A percentile compares a stretch with the other conserved stretches of the same genome.
Evolutionary conservation across 805 yeast genomes (phyloP).

Genomic region (Nakazawaea siamensis): DNA sequence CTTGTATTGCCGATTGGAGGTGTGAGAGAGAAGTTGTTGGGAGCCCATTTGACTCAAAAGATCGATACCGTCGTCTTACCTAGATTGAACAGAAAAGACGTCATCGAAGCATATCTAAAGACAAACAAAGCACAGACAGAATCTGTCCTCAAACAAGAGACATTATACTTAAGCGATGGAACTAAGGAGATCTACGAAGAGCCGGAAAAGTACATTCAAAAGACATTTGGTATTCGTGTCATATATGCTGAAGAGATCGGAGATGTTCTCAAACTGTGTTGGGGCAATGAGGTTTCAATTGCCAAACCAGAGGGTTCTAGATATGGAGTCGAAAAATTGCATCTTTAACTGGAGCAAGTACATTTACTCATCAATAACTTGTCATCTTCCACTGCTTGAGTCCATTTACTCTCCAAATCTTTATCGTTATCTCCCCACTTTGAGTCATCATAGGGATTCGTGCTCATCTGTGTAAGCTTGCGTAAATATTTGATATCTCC

Average conservation of each 20-base stretch:
- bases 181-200: constrained; percentile 19
- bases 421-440: constrained; percentile 64
- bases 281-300: constrained; percentile 53
- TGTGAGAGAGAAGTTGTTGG: constrained; percentile 64
- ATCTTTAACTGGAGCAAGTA: constrained; percentile 48
- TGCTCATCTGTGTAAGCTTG: constrained; percentile 63
- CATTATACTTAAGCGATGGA: constrained; percentile 13
- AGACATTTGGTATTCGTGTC: constrained; percentile 51
- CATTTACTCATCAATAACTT: constrained; percentile 57
- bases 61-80: constrained; percentile 62
- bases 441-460: constrained; percentile 59
- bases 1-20: constrained; percentile 80
- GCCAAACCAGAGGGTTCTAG: too few species aligned
- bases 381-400: constrained; percentile 41
- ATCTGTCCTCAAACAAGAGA: constrained; percentile 18
- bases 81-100: constrained; percentile 57
- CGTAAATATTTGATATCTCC: constrained; percentile 43
- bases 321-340: too few species aligned
- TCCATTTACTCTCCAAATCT: constrained; percentile 51
- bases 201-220: constrained; percentile 41
- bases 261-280: constrained; percentile 66
- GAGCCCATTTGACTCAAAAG: constrained; percentile 64
- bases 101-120: constrained; percentile 48
- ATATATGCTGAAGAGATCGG: constrained; percentile 68
- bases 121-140: constrained; percentile 13